phyloP scores from a whole-genome alignment of 495 filamentous ascomycete species.

The Penicillium ucsense region DNA sequence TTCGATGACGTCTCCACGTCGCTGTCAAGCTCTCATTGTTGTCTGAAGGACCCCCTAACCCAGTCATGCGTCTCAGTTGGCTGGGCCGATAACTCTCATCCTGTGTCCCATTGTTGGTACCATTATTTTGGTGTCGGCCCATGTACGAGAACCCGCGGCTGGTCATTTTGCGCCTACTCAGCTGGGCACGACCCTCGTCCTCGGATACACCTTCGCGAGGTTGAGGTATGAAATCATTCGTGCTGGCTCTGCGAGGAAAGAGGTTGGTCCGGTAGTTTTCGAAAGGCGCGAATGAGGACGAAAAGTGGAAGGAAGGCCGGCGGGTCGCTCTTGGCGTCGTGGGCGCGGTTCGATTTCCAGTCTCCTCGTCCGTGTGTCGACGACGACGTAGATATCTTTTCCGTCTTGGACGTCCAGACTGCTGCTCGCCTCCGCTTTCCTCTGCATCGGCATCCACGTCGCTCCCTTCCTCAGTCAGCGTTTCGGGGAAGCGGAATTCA shows the following conservation, averaged over 20 bases:
- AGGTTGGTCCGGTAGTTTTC: conserved; percentile 43
- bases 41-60: conserved; percentile 53
- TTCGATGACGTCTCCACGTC: conserved; percentile 44
- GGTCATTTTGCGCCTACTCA: conserved; percentile 51
- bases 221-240: conserved; percentile 54
- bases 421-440: conserved; percentile 46
- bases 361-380: conserved; percentile 42
- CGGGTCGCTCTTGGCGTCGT: conserved; percentile 45
- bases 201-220: conserved; percentile 71
- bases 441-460: conserved; percentile 73
- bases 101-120: conserved; percentile 22
- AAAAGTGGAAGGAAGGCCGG: conserved; percentile 36
- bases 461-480: conserved; percentile 52
- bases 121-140: conserved; percentile 28
- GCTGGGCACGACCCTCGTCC: conserved; percentile 72
- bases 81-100: conserved; percentile 56
- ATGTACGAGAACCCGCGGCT: conserved; percentile 47
- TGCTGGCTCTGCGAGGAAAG: conserved; percentile 57
- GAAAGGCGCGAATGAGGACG: conserved; percentile 38
- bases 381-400: conserved; percentile 39
- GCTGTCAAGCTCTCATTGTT: conserved; percentile 37
- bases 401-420: conserved; percentile 32
- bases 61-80: conserved; percentile 66
- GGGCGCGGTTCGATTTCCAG: conserved; percentile 48
- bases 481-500: conserved; percentile 44